These are phyloP conservation scores for Schizophyllum amplum DNA, from an alignment of 1,284 basidiomycete genomes.

Conservation along the genomic window DNA sequence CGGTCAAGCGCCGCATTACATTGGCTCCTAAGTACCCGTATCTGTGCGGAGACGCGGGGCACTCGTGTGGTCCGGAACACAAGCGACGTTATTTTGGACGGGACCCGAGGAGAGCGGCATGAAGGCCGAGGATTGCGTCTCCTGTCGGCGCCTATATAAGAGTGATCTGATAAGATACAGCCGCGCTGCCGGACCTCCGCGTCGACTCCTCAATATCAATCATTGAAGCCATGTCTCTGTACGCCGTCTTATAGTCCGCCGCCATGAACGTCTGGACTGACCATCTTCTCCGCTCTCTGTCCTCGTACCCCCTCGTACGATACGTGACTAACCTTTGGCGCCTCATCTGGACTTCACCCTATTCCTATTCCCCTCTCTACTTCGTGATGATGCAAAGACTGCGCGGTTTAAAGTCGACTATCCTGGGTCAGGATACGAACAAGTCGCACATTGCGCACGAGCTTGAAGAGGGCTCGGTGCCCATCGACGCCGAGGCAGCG, in stretches of 20 bases:
- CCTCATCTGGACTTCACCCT: neutral
- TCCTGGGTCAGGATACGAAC: neutral
- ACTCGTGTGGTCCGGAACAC: no score
- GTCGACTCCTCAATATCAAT: neutral
- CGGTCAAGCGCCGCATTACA: no score
- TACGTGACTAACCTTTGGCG: no score
- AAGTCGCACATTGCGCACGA: neutral
- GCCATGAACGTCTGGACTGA: neutral
- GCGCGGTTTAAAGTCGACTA: neutral
- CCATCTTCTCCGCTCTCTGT: neutral
- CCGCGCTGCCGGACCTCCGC: neutral
- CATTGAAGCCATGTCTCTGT: neutral
- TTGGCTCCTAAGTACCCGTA: no score
- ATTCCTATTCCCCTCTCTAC: neutral
- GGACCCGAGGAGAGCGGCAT: no score
- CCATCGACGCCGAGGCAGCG: conserved; percentile 52
- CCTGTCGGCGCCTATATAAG: neutral
- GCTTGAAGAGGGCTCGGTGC: conserved; percentile 26
- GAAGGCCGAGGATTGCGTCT: neutral
- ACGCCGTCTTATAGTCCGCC: neutral
- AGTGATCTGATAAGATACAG: neutral
- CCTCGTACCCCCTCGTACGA: neutral
- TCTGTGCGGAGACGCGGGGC: no score
- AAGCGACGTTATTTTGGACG: no score
- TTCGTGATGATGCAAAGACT: neutral